Conservation (phyloP, 257 asterid genomes). For the Przewalskia tangutica region DNA sequence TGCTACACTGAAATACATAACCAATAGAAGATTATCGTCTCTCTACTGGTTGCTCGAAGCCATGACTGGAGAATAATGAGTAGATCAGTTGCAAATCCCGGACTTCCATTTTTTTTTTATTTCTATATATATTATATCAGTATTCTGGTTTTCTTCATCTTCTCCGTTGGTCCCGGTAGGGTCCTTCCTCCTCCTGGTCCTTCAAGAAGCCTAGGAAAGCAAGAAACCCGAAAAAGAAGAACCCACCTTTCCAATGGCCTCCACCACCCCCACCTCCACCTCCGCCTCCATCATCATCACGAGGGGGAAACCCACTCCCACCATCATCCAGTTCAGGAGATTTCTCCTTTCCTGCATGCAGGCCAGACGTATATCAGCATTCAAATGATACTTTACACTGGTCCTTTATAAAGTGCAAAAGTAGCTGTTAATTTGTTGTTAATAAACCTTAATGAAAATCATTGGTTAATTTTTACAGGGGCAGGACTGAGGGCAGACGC, state of each 20-base stretch:
- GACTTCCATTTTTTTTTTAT: not conserved
- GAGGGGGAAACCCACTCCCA: conserved; percentile 71
- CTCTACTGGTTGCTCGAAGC: not conserved
- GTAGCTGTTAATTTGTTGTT: not conserved
- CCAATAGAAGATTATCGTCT: no score
- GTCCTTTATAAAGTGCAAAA: not conserved
- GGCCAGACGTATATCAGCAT: not conserved
- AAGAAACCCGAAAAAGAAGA: conserved; percentile 66
- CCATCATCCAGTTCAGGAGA: conserved; percentile 73
- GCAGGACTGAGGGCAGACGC: not conserved
- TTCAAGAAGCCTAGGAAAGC: conserved; percentile 52
- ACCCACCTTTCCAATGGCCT: conserved; percentile 65
- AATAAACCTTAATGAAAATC: not conserved
- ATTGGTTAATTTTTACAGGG: not conserved
- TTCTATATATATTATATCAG: conserved; percentile 1
- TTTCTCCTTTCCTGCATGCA: conserved; percentile 55
- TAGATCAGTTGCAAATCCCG: not conserved
- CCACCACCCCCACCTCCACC: conserved; percentile 83
- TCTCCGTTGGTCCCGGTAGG: conserved; percentile 36
- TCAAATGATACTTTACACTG: not conserved
- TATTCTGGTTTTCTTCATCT: conserved; percentile 8
- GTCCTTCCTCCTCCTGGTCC: conserved; percentile 54
- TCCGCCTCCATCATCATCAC: conserved; percentile 49
- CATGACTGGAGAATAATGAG: not conserved
- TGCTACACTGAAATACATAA: not conserved